These are phyloP conservation scores for Pisolithus microcarpus DNA, from an alignment of 768 basidiomycete species.

Conservation along the genomic window DNA sequence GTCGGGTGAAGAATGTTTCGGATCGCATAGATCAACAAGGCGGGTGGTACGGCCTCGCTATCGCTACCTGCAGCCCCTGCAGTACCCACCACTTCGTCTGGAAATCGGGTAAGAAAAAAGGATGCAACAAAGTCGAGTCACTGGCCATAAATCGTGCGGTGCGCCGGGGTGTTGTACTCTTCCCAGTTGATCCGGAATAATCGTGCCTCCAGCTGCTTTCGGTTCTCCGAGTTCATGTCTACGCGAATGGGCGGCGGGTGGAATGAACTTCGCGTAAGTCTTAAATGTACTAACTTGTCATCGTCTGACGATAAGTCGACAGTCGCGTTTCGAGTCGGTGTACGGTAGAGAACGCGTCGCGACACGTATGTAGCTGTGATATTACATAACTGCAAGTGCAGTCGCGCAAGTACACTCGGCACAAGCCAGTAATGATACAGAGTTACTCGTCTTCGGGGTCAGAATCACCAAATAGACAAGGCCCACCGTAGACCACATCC, in stretches of 20 bases:
- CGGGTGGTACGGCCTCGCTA: conserved; percentile 4
- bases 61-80: background rate
- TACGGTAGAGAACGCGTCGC: too few relatives aligned
- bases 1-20: conserved; percentile 24
- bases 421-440: too few relatives aligned
- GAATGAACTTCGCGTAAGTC: too few relatives aligned
- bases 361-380: background rate
- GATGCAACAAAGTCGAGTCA: background rate
- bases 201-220: background rate
- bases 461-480: conserved; percentile 25
- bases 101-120: background rate
- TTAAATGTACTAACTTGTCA: too few relatives aligned
- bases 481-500: conserved; percentile 15
- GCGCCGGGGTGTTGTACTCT: background rate
- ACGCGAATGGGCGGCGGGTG: background rate
- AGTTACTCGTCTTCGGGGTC: conserved; percentile 20
- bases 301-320: too few relatives aligned
- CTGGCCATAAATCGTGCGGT: conserved; percentile 5
- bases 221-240: background rate
- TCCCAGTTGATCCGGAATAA: background rate
- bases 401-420: too few relatives aligned
- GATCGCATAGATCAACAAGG: conserved; percentile 19
- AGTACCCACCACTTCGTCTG: conserved; percentile 1
- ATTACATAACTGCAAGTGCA: background rate
- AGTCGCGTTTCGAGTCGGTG: too few relatives aligned